Evolutionary conservation across 179 eudicot genomes (phyloP).

Genomic region (Pouteria campechiana): DNA sequence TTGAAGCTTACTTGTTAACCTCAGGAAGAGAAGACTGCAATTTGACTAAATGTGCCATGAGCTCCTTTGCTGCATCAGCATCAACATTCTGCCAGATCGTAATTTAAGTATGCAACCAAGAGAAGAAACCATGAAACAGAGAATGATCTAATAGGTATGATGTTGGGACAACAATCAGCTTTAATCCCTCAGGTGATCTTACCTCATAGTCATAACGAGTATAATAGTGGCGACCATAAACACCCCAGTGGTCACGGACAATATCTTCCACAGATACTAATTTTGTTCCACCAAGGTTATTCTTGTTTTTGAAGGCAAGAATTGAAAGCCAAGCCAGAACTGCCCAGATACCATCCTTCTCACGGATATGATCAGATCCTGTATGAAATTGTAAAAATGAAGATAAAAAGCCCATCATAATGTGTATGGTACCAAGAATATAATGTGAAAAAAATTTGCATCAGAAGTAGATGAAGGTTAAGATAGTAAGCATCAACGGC

Average conservation of each 20-base stretch:
- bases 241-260: slow-evolving; percentile 89
- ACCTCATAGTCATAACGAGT: slow-evolving; percentile 98
- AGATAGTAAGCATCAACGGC: too few relatives aligned
- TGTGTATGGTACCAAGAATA: too few relatives aligned
- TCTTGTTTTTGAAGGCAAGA: slow-evolving; percentile 74
- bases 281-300: slow-evolving; percentile 55
- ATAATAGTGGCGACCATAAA: slow-evolving; percentile 92
- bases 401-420: neutral
- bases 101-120: too few relatives aligned
- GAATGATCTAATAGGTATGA: too few relatives aligned
- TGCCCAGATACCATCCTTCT: slow-evolving; percentile 99
- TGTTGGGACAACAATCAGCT: too few relatives aligned
- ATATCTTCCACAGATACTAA: slow-evolving; percentile 94
- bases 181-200: too few relatives aligned
- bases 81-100: slow-evolving; percentile 90
- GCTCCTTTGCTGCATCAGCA: slow-evolving; percentile 86
- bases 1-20: slow-evolving; percentile 71
- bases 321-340: slow-evolving; percentile 96
- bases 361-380: slow-evolving; percentile 98
- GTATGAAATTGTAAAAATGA: slow-evolving; percentile 2
- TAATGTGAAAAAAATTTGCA: too few relatives aligned
- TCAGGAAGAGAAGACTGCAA: slow-evolving; percentile 63
- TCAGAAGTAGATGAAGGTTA: too few relatives aligned
- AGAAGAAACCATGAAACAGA: too few relatives aligned
- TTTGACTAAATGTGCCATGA: slow-evolving; percentile 87